Evolutionary conservation across 192 early-diverging fungal species (phyloP).

Genomic region (Jimgerdemannia flammicorona): DNA sequence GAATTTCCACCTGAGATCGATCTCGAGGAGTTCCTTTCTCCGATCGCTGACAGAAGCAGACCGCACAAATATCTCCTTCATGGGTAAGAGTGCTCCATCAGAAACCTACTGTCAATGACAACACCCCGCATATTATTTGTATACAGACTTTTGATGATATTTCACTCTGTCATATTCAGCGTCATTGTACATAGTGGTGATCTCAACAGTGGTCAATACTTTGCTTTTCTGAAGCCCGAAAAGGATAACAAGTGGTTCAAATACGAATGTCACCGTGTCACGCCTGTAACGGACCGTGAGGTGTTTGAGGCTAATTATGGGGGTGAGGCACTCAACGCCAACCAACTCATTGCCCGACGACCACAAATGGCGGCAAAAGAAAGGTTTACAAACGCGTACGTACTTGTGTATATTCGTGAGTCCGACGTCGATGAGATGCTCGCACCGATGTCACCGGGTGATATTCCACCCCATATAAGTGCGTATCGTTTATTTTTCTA

Average conservation of each 20-base stretch:
- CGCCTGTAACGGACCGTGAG: slow-evolving; percentile 71
- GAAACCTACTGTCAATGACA: too few species aligned
- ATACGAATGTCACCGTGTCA: slow-evolving; percentile 95
- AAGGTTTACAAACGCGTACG: slow-evolving; percentile 97
- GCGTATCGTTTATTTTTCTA: slow-evolving; percentile 49
- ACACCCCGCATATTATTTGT: too few species aligned
- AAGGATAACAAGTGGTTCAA: slow-evolving; percentile 28
- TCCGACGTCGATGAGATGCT: too few species aligned
- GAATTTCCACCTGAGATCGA: too few species aligned
- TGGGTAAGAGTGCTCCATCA: too few species aligned
- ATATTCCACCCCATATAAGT: slow-evolving; percentile 53
- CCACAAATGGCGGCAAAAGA: slow-evolving; percentile 44
- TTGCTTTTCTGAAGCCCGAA: slow-evolving; percentile 82
- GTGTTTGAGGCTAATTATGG: slow-evolving; percentile 42
- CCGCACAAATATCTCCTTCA: too few species aligned
- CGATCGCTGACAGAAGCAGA: too few species aligned
- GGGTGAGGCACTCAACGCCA: slow-evolving; percentile 53
- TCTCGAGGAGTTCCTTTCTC: too few species aligned
- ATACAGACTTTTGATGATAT: too few species aligned
- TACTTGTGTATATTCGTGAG: slow-evolving; percentile 94
- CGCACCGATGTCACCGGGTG: too few species aligned
- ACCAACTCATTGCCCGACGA: too few species aligned
- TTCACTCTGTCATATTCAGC: slow-evolving; percentile 18
- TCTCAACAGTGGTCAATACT: slow-evolving; percentile 91
- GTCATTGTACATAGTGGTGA: slow-evolving; percentile 96